Evolutionary conservation across 2,329 filamentous ascomycete genomes (phyloP).

Genomic region (Leptographium lundbergii): DNA sequence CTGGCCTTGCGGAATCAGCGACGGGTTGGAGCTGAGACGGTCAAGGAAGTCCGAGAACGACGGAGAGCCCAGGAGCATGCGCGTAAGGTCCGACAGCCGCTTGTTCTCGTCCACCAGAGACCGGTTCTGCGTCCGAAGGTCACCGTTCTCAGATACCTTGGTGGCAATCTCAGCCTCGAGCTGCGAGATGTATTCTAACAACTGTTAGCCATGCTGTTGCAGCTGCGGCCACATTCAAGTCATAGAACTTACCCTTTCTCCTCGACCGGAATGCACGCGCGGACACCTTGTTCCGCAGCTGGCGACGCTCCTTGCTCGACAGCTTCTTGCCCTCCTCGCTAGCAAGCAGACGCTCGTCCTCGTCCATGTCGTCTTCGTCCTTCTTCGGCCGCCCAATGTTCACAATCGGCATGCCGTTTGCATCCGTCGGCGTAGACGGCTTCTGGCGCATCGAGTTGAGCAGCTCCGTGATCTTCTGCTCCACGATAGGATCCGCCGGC

Average conservation of each 20-base stretch:
- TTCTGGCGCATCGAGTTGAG: constrained; percentile 85
- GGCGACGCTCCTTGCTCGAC: constrained; percentile 92
- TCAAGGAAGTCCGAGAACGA: constrained; percentile 75
- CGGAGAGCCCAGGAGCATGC: constrained; percentile 67
- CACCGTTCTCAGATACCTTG: constrained; percentile 73
- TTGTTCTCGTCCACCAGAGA: constrained; percentile 76
- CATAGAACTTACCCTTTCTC: constrained; percentile 67
- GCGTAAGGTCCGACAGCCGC: constrained; percentile 64
- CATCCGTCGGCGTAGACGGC: constrained; percentile 38
- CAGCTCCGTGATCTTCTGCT: constrained; percentile 89
- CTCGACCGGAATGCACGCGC: constrained; percentile 95
- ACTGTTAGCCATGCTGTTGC: background rate
- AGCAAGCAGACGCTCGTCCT: constrained; percentile 85
- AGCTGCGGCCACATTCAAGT: too few species aligned
- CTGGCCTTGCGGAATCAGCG: constrained; percentile 24
- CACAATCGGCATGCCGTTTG: constrained; percentile 38
- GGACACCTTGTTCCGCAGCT: constrained; percentile 98
- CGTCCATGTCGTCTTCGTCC: constrained; percentile 97
- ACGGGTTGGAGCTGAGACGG: constrained; percentile 48
- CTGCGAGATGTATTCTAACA: constrained; percentile 84
- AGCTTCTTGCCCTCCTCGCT: constrained; percentile 98
- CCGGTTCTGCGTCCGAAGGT: constrained; percentile 69
- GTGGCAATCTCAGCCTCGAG: constrained; percentile 79
- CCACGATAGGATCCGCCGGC: constrained; percentile 56
- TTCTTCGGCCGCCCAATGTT: constrained; percentile 65